Evolutionary conservation across 176 grass and related monocot genomes (phyloP).

Genomic region (Panicum miliaceum): DNA sequence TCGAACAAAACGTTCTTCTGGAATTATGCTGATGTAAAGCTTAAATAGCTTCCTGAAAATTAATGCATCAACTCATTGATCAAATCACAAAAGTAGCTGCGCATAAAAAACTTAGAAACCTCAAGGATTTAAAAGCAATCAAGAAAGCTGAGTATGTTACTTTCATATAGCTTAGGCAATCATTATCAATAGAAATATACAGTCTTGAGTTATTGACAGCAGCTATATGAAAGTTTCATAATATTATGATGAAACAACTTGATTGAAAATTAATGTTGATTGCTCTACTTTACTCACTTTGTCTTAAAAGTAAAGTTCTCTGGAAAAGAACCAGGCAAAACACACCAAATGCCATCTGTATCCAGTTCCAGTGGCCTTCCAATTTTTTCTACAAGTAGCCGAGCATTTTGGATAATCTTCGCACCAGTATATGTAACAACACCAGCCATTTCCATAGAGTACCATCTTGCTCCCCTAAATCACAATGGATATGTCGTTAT

Average conservation of each 20-base stretch:
- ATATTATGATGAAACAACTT: slow-evolving; percentile 17
- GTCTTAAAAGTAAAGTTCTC: slow-evolving; percentile 96
- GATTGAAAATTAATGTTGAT: slow-evolving; percentile 14
- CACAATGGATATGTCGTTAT: slow-evolving; percentile 39
- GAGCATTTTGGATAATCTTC: slow-evolving; percentile 97
- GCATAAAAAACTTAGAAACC: slow-evolving; percentile 8
- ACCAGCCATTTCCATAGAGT: slow-evolving; percentile 99
- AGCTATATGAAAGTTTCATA: neutral
- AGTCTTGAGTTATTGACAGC: slow-evolving; percentile 17
- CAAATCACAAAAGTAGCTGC: neutral
- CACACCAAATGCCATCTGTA: slow-evolving; percentile 99
- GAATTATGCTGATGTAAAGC: slow-evolving; percentile 16
- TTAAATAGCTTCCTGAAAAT: slow-evolving; percentile 6
- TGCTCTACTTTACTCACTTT: slow-evolving; percentile 57
- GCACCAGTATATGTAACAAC: slow-evolving; percentile 99
- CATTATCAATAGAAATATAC: slow-evolving; percentile 30
- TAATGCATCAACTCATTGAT: slow-evolving; percentile 4
- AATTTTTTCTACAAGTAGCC: slow-evolving; percentile 94
- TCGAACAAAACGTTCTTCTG: slow-evolving; percentile 5
- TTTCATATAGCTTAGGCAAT: neutral
- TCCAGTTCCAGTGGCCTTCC: slow-evolving; percentile 95
- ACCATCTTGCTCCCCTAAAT: slow-evolving; percentile 97
- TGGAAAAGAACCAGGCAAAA: slow-evolving; percentile 93
- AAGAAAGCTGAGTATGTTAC: no score
- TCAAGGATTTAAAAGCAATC: slow-evolving; percentile 1